phyloP scores from a whole-genome alignment of 176 grass and related monocot genomes.

The Neostapfia colusana region DNA sequence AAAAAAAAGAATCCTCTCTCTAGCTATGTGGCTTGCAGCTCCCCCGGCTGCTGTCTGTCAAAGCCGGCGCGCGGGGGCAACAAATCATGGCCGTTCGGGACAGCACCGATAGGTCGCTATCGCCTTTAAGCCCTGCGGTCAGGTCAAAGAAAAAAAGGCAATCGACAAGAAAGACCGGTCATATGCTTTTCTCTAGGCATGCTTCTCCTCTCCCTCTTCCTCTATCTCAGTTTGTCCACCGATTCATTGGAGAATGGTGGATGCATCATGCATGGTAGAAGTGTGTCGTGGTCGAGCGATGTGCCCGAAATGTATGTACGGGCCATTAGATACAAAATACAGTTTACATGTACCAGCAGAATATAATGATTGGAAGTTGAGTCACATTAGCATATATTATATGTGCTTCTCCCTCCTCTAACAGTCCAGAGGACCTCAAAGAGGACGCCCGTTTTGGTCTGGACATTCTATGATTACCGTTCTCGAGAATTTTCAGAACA shows the following conservation, averaged over 20 bases:
- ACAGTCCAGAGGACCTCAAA: too few species aligned
- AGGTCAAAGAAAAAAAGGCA: conserved; percentile 44
- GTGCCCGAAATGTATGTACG: background rate
- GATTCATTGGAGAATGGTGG: background rate
- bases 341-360: background rate
- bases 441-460: too few species aligned
- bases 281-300: background rate
- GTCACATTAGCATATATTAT: too few species aligned
- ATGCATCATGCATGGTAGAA: too few species aligned
- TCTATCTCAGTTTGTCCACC: background rate
- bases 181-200: background rate
- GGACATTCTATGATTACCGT: too few species aligned
- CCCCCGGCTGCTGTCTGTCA: background rate
- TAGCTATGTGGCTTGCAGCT: background rate
- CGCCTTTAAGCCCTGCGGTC: conserved; percentile 46
- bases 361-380: background rate
- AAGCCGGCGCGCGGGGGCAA: background rate
- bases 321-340: background rate
- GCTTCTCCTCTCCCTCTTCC: background rate
- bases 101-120: conserved; percentile 48
- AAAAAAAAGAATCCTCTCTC: too few species aligned
- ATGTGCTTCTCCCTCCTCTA: too few species aligned
- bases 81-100: conserved; percentile 42
- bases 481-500: too few species aligned
- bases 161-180: conserved; percentile 36